These are phyloP conservation scores for Tripterygium wilfordii DNA, from an alignment of 177 flowering plant genomes.

Conservation along the genomic window DNA sequence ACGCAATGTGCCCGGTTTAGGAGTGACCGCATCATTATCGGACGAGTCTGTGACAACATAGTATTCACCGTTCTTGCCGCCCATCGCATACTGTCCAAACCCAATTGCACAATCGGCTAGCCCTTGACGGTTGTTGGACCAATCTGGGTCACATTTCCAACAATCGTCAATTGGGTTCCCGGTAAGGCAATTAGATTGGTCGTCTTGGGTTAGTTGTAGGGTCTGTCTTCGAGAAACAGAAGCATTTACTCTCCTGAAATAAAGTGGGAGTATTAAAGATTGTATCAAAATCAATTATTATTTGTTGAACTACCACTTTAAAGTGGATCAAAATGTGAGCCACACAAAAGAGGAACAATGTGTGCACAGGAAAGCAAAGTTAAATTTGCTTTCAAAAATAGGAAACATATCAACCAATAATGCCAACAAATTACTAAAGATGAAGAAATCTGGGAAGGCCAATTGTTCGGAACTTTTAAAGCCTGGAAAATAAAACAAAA, in stretches of 20 bases:
- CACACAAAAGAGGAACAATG: too few species aligned
- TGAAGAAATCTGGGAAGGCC: too few species aligned
- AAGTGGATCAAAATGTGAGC: too few species aligned
- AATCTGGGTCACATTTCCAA: constrained; percentile 68
- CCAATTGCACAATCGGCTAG: constrained; percentile 70
- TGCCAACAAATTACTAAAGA: too few species aligned
- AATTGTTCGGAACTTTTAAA: too few species aligned
- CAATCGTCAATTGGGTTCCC: constrained; percentile 79
- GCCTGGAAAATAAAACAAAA: too few species aligned
- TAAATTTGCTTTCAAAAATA: too few species aligned
- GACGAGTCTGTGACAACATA: constrained; percentile 64
- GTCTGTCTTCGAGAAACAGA: constrained; percentile 44
- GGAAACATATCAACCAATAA: too few species aligned
- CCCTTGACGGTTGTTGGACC: constrained; percentile 54
- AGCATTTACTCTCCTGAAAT: constrained; percentile 26
- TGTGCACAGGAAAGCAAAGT: too few species aligned
- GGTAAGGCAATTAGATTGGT: constrained; percentile 34
- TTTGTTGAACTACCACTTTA: too few species aligned
- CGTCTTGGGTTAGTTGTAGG: constrained; percentile 11
- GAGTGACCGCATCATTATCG: constrained; percentile 53
- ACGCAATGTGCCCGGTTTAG: constrained; percentile 56
- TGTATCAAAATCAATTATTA: too few species aligned
- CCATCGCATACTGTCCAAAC: constrained; percentile 58
- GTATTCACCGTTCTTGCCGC: constrained; percentile 52
- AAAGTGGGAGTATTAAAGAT: background rate